Conservation (phyloP, 441 rosid genomes). For the Adansonia madagascariensis region DNA sequence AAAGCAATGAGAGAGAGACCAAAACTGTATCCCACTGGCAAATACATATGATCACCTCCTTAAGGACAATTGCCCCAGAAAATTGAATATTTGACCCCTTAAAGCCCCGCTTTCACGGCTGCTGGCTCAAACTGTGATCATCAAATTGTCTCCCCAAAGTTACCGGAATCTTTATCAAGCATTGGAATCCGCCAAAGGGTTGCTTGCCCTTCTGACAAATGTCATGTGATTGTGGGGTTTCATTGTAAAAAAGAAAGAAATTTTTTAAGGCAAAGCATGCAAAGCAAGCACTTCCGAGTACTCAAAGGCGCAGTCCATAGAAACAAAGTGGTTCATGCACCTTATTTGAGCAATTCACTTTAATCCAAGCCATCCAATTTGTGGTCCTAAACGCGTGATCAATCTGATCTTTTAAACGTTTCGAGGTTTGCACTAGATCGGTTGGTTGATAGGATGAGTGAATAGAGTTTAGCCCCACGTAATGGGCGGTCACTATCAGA, state of each 20-base stretch:
- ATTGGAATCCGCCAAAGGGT: constrained; percentile 15
- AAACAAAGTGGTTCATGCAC: constrained; percentile 48
- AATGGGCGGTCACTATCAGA: constrained; percentile 58
- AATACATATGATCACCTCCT: not conserved
- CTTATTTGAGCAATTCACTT: constrained; percentile 18
- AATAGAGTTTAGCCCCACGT: constrained; percentile 41
- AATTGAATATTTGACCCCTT: not conserved
- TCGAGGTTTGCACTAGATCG: constrained; percentile 22
- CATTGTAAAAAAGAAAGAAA: constrained; percentile 14
- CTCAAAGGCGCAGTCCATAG: not conserved
- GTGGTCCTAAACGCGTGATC: constrained; percentile 32
- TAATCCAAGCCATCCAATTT: constrained; percentile 31
- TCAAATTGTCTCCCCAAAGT: not conserved
- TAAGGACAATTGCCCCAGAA: not conserved
- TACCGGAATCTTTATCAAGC: constrained; percentile 21
- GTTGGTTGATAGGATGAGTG: constrained; percentile 35
- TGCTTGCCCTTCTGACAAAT: constrained; percentile 41
- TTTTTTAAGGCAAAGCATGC: constrained; percentile 23
- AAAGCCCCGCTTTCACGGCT: too few species aligned
- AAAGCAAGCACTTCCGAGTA: constrained; percentile 23
- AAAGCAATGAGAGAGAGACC: constrained; percentile 20
- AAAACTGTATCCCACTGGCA: constrained; percentile 7
- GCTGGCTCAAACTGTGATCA: not conserved
- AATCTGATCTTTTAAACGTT: constrained; percentile 29
- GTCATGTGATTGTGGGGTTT: constrained; percentile 61